Conservation (phyloP, 495 filamentous ascomycete genomes). For the Parathielavia hyrcaniae region DNA sequence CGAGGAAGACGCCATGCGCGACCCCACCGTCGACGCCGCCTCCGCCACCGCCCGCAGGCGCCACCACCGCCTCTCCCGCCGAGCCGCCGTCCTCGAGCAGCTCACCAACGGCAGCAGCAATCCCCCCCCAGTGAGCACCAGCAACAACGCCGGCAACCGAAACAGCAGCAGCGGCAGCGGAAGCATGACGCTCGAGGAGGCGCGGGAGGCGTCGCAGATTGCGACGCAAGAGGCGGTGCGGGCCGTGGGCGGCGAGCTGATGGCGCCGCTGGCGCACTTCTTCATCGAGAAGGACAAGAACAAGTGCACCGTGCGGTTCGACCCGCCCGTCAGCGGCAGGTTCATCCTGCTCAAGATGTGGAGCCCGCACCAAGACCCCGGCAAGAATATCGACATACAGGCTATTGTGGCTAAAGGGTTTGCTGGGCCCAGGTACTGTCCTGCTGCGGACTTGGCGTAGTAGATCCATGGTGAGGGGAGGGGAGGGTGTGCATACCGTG, state of each 20-base stretch:
- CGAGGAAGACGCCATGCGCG: slow-evolving; percentile 5
- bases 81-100: neutral
- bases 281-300: slow-evolving; percentile 73
- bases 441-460: slow-evolving; percentile 19
- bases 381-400: slow-evolving; percentile 79
- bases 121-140: neutral
- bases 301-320: slow-evolving; percentile 81
- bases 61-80: neutral
- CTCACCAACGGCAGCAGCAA: neutral
- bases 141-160: neutral
- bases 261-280: slow-evolving; percentile 70
- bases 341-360: slow-evolving; percentile 83
- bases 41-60: neutral
- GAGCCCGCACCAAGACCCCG: slow-evolving; percentile 55
- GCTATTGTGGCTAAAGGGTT: slow-evolving; percentile 73
- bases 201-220: slow-evolving; percentile 47
- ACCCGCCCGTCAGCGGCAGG: slow-evolving; percentile 76
- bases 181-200: slow-evolving; percentile 41
- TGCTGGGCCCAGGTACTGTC: slow-evolving; percentile 76
- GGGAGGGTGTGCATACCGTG: neutral
- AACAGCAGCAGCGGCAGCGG: slow-evolving; percentile 15
- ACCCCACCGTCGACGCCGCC: neutral
- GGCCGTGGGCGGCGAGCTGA: slow-evolving; percentile 48
- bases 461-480: no score
- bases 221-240: slow-evolving; percentile 51